These are phyloP conservation scores for Diutina rugosa DNA, from an alignment of 1,139 yeast genomes.

Conservation along the genomic window DNA sequence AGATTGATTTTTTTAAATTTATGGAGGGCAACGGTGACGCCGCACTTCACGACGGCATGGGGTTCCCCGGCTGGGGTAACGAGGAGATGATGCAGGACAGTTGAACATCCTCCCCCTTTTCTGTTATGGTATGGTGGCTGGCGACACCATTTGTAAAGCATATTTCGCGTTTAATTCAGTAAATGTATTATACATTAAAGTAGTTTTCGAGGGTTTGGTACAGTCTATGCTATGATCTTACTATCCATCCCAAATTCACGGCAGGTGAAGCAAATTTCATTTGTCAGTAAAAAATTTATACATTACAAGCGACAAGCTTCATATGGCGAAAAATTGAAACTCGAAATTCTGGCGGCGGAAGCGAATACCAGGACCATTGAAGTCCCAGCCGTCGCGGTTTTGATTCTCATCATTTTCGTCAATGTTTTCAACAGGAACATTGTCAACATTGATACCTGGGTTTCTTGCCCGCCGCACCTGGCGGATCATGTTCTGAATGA, in stretches of 20 bases:
- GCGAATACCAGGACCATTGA: constrained; percentile 6
- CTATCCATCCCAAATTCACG: too few species aligned
- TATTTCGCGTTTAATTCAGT: background rate
- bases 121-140: background rate
- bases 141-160: background rate
- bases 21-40: constrained; percentile 21
- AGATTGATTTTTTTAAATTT: constrained; percentile 41
- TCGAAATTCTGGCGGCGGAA: constrained; percentile 22
- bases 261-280: background rate
- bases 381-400: constrained; percentile 7
- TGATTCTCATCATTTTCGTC: constrained; percentile 5
- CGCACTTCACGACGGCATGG: background rate
- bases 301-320: background rate
- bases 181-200: background rate
- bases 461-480: constrained; percentile 15
- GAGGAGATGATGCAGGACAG: constrained; percentile 2
- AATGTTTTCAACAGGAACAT: constrained; percentile 3
- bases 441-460: constrained; percentile 3
- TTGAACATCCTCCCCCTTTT: background rate
- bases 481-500: constrained; percentile 17
- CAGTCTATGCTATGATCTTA: background rate
- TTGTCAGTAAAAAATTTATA: background rate
- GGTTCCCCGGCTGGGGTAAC: background rate
- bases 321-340: constrained; percentile 26
- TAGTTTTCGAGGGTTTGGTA: background rate